Base-by-base conservation (phyloP, 371 early-diverging fungal species). In the Hamiltosporidium tvaerminnensis region DNA sequence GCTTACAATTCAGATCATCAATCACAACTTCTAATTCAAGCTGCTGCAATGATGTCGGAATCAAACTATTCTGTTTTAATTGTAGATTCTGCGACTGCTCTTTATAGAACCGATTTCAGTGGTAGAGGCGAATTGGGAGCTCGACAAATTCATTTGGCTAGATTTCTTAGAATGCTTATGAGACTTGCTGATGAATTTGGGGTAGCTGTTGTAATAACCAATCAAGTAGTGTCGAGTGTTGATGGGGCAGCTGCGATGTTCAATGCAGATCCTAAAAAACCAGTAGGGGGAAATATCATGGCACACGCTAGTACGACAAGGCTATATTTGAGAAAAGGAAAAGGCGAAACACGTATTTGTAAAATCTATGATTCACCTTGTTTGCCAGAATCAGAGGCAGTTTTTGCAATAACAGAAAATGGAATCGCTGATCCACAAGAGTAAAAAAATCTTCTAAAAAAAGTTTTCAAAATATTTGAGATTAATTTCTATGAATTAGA, bases 1-100 rank as follows among this genome's bases (percentile, higher is more conserved):
- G 96, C 93, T 2, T 90, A 91, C 70, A 94, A 93, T 69, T 85
- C 93, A 2, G 96, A 97, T 74, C 96, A 96, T 72, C 96, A 96
- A 75, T 85, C 84, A 31, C 81, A 85, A 10, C 80, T 97, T 38
- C 78, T 96, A 37, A 81, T 86, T 30, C 86, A 90, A 71, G 96
- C 95, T 34, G 84, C 90, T 5, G 88, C 87, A 32, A 87, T 97
- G 85, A 93, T 97, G 96, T 81, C 91, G 0, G 88, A 92, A 69
- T 14, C 1, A 62, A 73, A 82, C 82, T 95, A 89, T 73, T 77
- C 88, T 0, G 75, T 95, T 10, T 70, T 94, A 60, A 86, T 96
- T 69, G 91, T 96, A 1, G 98, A 96, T 76, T 89, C 90, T 68
- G 90, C 91, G 1, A 97, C 88, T 47, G 83, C 94, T 0, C 77